phyloP scores from a whole-genome alignment of 805 yeast genomes.

The Saturnispora besseyi region DNA sequence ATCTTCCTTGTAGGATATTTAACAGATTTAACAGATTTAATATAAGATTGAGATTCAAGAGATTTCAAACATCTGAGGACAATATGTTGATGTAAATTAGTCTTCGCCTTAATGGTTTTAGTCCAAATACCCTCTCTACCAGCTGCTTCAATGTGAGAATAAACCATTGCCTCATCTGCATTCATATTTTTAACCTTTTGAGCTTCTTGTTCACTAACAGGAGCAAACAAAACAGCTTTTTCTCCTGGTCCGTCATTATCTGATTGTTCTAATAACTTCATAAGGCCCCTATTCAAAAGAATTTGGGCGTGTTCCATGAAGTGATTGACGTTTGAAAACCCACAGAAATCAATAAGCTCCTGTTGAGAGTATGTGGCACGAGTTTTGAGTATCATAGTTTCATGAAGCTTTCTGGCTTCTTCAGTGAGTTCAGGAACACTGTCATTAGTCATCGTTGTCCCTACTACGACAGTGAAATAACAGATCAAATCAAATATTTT shows the following conservation, averaged over 20 bases:
- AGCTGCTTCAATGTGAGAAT: constrained; percentile 83
- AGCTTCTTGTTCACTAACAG: constrained; percentile 67
- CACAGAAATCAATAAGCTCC: constrained; percentile 49
- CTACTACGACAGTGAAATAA: background rate
- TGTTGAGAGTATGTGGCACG: constrained; percentile 53
- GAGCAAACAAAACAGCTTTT: constrained; percentile 58
- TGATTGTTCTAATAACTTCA: constrained; percentile 57
- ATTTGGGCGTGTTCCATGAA: constrained; percentile 38
- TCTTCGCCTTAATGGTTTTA: constrained; percentile 77
- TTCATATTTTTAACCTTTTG: constrained; percentile 66
- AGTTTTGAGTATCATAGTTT: constrained; percentile 46
- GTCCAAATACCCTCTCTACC: constrained; percentile 97
- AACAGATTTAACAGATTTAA: constrained; percentile 85
- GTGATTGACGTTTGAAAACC: constrained; percentile 32
- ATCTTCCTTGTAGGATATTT: constrained; percentile 89
- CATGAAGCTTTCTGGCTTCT: constrained; percentile 51
- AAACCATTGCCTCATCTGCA: constrained; percentile 84
- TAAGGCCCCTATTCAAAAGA: constrained; percentile 40
- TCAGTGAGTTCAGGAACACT: constrained; percentile 10
- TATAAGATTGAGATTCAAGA: constrained; percentile 70
- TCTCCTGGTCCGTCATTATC: constrained; percentile 31
- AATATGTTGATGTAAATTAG: constrained; percentile 87
- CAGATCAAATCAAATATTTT: background rate
- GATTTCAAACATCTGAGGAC: constrained; percentile 74
- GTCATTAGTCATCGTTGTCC: constrained; percentile 9